A percentile compares a stretch with the other conserved stretches of the same genome.
phyloP scores from a whole-genome alignment of 495 filamentous ascomycete species.

The Podospora tetraspora region DNA sequence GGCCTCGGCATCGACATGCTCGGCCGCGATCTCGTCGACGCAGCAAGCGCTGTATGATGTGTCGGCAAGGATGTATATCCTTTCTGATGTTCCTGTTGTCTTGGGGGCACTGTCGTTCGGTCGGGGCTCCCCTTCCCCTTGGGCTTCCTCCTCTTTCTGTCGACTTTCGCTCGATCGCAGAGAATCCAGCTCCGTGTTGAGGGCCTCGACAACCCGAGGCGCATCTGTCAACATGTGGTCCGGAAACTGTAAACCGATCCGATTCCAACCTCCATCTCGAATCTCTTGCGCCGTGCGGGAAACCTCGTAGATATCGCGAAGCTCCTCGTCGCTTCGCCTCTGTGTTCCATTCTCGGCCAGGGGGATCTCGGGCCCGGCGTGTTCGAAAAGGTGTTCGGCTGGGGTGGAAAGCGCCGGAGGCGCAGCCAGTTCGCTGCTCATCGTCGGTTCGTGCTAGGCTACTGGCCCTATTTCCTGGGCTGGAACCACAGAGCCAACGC shows the following conservation, averaged over 20 bases:
- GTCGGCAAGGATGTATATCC: conserved; percentile 84
- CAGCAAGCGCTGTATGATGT: conserved; percentile 97
- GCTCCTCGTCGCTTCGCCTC: conserved; percentile 58
- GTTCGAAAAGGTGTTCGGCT: conserved; percentile 71
- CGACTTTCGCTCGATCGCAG: not conserved
- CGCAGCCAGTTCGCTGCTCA: conserved; percentile 29
- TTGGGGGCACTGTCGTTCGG: not conserved
- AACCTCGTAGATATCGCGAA: conserved; percentile 80
- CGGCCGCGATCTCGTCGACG: conserved; percentile 94
- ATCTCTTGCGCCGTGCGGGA: conserved; percentile 74
- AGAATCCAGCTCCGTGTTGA: conserved; percentile 53
- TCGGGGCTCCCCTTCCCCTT: not conserved
- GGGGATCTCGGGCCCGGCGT: conserved; percentile 38
- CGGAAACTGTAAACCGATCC: conserved; percentile 89
- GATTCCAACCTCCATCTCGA: conserved; percentile 58
- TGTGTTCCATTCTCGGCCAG: conserved; percentile 33
- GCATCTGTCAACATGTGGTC: conserved; percentile 86
- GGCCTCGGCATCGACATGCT: conserved; percentile 85
- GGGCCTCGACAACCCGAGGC: conserved; percentile 66
- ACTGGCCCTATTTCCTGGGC: not conserved
- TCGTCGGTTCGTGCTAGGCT: not conserved
- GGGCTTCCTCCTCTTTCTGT: not conserved
- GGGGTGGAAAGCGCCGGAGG: conserved; percentile 85
- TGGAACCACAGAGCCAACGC: not conserved
- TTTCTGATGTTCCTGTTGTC: conserved; percentile 22